Base-by-base conservation (phyloP, 495 filamentous ascomycete species). In the Penicillium bialowiezense region DNA sequence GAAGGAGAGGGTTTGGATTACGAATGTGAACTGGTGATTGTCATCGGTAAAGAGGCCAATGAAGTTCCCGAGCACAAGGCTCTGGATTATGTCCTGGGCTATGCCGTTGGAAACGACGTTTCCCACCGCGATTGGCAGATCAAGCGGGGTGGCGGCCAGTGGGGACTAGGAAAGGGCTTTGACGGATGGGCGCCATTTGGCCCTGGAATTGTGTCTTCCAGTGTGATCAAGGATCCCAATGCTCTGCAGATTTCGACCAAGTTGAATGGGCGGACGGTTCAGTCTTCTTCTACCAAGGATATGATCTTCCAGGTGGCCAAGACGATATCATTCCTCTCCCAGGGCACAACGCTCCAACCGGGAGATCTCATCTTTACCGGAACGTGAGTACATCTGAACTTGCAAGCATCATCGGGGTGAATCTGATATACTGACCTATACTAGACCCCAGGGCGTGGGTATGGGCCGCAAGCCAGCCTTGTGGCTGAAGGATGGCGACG, bases 161-260 rank as follows among this genome's bases (percentile, higher is more conserved):
- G 89, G 90, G 74, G 73, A 0, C 55, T 91, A 3, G 89, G 89
- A 1, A 95, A 95, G 64, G 85, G 88, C 3, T 93, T 90, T 58
- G 89, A 95, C 69, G 86, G 87, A 36, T 93, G 88, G 89, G 89
- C 88, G n/a, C 90, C 89, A 0, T 87, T 80, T 55, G 90, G 90
- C 2, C 90, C 90, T 12, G 89, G 86, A 0, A 90, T 93, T 55
- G 87, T 90, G 17, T 82, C 78, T 29, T 69, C 72, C 42, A 67
- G 65, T n/a, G 34, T 90, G 50, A 86, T 93, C 54, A 62, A 71
- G 28, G 82, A 91, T 60, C 89, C 89, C 0, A 86, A 89, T 64
- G 71, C 65, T 14, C 65, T 91, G 46, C 71, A 68, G 21, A 90
- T 92, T 37, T 68, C 65, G 35, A 88, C 85, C 1, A 83, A 78